Evolutionary conservation across 768 basidiomycete genomes (phyloP).

Genomic region (Boletus rubescentipes): DNA sequence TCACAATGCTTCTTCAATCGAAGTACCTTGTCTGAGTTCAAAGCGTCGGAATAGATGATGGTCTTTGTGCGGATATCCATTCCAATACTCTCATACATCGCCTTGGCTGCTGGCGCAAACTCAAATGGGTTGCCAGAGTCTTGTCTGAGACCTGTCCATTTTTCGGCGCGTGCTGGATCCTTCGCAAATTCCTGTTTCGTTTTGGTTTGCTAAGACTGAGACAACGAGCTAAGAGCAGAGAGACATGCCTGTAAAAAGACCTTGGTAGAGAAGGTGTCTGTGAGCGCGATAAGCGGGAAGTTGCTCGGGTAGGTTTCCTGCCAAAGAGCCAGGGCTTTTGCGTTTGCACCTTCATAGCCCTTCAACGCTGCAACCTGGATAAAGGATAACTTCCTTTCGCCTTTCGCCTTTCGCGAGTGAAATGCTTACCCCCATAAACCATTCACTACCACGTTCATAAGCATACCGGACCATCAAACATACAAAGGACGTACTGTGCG

Average conservation of each 20-base stretch:
- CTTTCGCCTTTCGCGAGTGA: too few species aligned
- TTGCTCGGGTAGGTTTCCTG: constrained; percentile 63
- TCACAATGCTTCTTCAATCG: constrained; percentile 69
- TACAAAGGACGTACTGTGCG: constrained; percentile 64
- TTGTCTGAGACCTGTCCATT: constrained; percentile 86
- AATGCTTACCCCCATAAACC: constrained; percentile 81
- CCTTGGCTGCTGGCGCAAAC: constrained; percentile 75
- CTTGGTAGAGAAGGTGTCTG: constrained; percentile 91
- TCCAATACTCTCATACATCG: constrained; percentile 67
- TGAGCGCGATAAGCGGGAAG: constrained; percentile 69
- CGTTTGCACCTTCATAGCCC: constrained; percentile 80
- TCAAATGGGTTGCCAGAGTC: constrained; percentile 88
- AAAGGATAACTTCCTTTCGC: background rate
- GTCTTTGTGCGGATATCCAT: constrained; percentile 64
- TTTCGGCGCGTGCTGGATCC: constrained; percentile 57
- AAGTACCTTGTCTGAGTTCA: constrained; percentile 71
- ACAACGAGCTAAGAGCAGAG: background rate
- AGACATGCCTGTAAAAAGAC: constrained; percentile 73
- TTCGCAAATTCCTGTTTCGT: constrained; percentile 52
- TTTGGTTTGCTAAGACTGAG: background rate
- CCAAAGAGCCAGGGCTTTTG: constrained; percentile 80
- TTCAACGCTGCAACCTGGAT: constrained; percentile 74
- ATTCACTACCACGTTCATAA: constrained; percentile 55
- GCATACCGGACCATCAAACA: background rate
- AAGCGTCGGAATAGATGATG: constrained; percentile 82